A percentile compares a stretch with the other conserved stretches of the same genome.
These are phyloP conservation scores for Podaxis sp. DNA, from an alignment of 768 basidiomycete species.

Conservation along the genomic window DNA sequence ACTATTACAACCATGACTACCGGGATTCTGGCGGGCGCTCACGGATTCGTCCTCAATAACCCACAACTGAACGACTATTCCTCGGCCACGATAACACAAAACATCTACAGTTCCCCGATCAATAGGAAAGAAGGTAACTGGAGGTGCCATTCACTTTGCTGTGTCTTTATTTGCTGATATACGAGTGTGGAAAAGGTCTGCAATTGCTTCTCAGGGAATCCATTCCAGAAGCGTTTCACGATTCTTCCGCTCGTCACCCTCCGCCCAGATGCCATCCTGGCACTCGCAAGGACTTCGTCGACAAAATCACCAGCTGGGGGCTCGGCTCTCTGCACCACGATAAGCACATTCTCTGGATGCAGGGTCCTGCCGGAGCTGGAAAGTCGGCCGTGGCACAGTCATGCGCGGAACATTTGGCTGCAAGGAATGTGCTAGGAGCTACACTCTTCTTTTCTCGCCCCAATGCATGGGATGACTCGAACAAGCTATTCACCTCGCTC, in stretches of 20 bases:
- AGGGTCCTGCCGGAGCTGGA: neutral
- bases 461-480: neutral
- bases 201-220: neutral
- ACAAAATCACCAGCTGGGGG: neutral
- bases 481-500: neutral
- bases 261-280: neutral
- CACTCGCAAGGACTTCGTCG: neutral
- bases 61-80: neutral
- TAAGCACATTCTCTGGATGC: neutral
- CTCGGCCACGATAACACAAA: neutral
- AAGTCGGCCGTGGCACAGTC: conserved; percentile 11
- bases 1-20: neutral
- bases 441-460: conserved; percentile 12
- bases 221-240: conserved; percentile 11
- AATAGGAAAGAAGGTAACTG: neutral
- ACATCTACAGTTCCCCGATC: neutral
- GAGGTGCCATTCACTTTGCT: neutral
- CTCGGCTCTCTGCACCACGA: neutral
- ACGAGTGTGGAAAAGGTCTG: neutral
- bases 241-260: neutral
- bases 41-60: neutral
- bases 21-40: neutral
- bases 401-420: neutral
- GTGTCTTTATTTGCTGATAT: neutral
- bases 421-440: neutral